These are phyloP conservation scores for Quillaja saponaria DNA, from an alignment of 306 rosid genomes.

Conservation along the genomic window DNA sequence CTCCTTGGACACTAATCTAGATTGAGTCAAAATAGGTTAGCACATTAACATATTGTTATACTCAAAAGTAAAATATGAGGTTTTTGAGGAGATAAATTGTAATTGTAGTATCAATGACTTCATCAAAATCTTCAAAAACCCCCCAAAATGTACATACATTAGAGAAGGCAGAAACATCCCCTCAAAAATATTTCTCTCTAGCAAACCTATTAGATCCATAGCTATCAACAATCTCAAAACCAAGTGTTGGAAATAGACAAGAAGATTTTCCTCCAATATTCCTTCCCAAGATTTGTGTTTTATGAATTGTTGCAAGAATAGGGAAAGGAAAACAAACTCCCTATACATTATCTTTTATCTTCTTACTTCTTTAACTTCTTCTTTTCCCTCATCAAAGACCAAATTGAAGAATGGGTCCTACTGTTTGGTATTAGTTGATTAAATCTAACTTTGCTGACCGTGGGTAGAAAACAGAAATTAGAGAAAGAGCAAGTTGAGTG, in stretches of 20 bases:
- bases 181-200: slow-evolving; percentile 4
- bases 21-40: slow-evolving; percentile 27
- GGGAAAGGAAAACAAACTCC: slow-evolving; percentile 25
- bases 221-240: slow-evolving; percentile 18
- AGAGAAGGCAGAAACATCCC: slow-evolving; percentile 15
- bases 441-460: slow-evolving; percentile 49
- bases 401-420: slow-evolving; percentile 27
- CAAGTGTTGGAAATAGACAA: slow-evolving; percentile 22
- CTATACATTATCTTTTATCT: slow-evolving; percentile 22
- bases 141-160: slow-evolving; percentile 18
- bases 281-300: slow-evolving; percentile 19
- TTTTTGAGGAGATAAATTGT: slow-evolving; percentile 34
- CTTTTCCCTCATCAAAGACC: slow-evolving; percentile 30
- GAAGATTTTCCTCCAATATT: slow-evolving; percentile 29
- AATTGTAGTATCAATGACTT: slow-evolving; percentile 40
- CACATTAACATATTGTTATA: slow-evolving; percentile 28
- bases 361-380: slow-evolving; percentile 27
- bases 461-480: slow-evolving; percentile 29
- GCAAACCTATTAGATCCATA: slow-evolving; percentile 20
- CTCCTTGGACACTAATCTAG: slow-evolving; percentile 35
- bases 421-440: slow-evolving; percentile 26
- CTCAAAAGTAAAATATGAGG: slow-evolving; percentile 29
- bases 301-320: slow-evolving; percentile 2
- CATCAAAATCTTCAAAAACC: slow-evolving; percentile 28
- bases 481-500: slow-evolving; percentile 18